Percentiles rank a stretch among this genome's conserved stretches.
phyloP scores from a whole-genome alignment of 345 rosid species.

The Turritis glabra region DNA sequence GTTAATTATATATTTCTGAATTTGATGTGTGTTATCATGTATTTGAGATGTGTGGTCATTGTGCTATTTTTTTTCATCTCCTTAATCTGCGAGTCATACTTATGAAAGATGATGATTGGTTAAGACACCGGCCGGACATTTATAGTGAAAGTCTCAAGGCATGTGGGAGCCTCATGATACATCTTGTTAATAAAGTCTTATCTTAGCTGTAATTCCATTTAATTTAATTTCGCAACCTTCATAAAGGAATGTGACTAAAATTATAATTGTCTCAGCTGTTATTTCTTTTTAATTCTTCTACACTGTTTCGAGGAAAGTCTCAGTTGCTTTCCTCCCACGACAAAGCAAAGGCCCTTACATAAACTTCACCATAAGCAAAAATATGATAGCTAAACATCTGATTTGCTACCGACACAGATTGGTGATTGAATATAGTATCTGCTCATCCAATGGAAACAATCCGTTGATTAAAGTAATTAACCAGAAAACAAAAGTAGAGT shows the following conservation, averaged over 20 bases:
- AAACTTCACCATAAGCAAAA: background rate
- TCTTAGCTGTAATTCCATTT: slow-evolving; percentile 3
- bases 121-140: background rate
- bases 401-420: background rate
- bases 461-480: background rate
- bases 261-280: background rate
- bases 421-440: background rate
- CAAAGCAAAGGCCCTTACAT: background rate
- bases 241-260: background rate
- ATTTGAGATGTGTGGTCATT: no score
- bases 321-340: background rate
- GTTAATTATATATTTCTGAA: no score
- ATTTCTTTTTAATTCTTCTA: background rate
- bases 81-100: background rate
- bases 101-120: slow-evolving; percentile 4
- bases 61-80: no score
- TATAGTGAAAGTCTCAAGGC: background rate
- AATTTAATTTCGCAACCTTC: background rate
- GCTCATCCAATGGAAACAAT: background rate
- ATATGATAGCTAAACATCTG: background rate
- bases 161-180: slow-evolving; percentile 20
- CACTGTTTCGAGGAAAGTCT: background rate
- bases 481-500: background rate
- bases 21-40: no score
- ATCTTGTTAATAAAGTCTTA: background rate